phyloP scores from a whole-genome alignment of 345 rosid species.

The Syzygium aqueum region DNA sequence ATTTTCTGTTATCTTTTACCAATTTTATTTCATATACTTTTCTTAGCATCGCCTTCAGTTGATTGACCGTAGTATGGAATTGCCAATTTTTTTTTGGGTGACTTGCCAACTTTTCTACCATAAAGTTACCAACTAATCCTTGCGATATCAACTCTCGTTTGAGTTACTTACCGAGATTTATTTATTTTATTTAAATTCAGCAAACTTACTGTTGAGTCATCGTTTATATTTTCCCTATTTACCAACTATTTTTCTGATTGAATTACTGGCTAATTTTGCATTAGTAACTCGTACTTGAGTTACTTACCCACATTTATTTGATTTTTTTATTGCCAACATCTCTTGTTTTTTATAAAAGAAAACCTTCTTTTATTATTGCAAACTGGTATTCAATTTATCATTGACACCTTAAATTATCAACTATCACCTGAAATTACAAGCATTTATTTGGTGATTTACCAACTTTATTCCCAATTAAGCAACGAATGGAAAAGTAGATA shows the following conservation, averaged over 20 bases:
- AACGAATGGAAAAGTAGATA: background rate
- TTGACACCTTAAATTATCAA: background rate
- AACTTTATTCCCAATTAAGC: background rate
- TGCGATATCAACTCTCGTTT: background rate
- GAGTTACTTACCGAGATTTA: background rate
- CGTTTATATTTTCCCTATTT: background rate
- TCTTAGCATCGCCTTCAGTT: background rate
- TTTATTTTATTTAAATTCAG: background rate
- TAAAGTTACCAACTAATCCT: background rate
- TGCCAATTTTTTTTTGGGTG: background rate
- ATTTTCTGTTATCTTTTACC: background rate
- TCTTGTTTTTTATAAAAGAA: background rate
- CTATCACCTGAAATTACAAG: background rate
- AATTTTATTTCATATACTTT: background rate
- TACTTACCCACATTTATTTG: background rate
- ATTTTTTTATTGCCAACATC: background rate
- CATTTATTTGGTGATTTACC: background rate
- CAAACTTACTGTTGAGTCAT: background rate
- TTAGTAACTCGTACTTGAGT: background rate
- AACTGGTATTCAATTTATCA: background rate
- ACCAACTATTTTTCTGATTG: background rate
- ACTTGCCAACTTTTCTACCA: background rate
- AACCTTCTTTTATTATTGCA: background rate
- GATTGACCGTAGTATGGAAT: background rate
- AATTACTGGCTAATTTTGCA: background rate